A percentile compares a stretch with the other conserved stretches of the same genome.
phyloP scores from a whole-genome alignment of 2,329 filamentous ascomycete genomes.

The Lasiodiplodia sp. region DNA sequence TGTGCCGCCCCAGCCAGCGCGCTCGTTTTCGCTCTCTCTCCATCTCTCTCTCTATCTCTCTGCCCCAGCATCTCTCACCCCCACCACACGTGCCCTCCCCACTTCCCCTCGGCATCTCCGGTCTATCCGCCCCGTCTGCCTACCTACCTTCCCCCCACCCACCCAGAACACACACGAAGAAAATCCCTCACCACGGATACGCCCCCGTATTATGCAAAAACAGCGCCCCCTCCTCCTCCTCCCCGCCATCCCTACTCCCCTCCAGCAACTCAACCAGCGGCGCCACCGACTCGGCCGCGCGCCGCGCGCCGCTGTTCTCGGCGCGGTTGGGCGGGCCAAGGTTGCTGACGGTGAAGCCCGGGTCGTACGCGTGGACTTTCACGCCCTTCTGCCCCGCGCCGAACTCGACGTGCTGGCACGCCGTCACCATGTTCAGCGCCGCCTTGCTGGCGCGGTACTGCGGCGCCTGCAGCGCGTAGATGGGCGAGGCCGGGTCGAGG shows the following conservation, averaged over 20 bases:
- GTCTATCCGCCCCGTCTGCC: too few species aligned
- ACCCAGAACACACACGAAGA: too few species aligned
- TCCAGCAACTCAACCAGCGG: not conserved
- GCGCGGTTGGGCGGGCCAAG: not conserved
- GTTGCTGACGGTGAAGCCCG: not conserved
- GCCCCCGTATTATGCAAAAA: not conserved
- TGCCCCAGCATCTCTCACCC: not conserved
- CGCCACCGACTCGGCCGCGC: not conserved
- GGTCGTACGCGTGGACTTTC: too few species aligned
- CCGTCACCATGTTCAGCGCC: too few species aligned
- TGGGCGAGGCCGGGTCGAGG: slow-evolving; percentile 37
- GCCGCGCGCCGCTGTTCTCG: not conserved
- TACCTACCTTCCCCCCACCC: too few species aligned
- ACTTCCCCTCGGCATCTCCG: too few species aligned
- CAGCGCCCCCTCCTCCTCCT: accelerated
- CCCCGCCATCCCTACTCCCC: not conserved
- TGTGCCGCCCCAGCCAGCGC: not conserved
- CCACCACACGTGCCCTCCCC: too few species aligned
- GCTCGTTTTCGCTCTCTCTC: too few species aligned
- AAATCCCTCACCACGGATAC: not conserved
- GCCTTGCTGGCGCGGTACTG: slow-evolving; percentile 47
- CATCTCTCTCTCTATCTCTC: too few species aligned
- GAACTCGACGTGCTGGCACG: too few species aligned
- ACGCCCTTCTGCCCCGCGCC: too few species aligned
- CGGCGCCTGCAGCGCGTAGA: slow-evolving; percentile 39